Conservation (phyloP, 23 red algal genomes). For the Pyropia haitanensis region DNA sequence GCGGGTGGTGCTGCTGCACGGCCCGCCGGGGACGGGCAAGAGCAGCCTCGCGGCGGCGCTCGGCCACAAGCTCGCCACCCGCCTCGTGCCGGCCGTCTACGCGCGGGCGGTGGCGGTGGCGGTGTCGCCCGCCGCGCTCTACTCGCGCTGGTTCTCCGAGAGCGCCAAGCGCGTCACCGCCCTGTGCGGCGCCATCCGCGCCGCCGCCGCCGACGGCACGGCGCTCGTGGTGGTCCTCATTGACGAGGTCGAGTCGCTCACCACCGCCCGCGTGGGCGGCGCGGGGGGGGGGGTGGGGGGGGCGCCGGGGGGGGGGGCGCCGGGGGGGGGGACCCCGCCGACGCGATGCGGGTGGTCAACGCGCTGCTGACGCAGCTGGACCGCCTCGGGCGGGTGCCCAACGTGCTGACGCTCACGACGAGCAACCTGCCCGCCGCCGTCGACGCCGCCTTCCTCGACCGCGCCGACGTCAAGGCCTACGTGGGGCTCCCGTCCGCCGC, state of each 20-base stretch:
- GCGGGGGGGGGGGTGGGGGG: background rate
- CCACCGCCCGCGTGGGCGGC: background rate
- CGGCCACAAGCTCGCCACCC: slow-evolving; percentile 35
- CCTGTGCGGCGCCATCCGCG: slow-evolving; percentile 14
- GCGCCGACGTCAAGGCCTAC: slow-evolving; percentile 25
- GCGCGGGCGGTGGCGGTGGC: slow-evolving; percentile 5
- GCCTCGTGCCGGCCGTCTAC: background rate
- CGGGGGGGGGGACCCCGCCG: slow-evolving; percentile 35
- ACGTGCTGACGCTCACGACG: slow-evolving; percentile 43
- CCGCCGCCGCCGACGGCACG: background rate
- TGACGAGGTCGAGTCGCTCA: slow-evolving; percentile 55
- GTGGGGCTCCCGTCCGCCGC: slow-evolving; percentile 6
- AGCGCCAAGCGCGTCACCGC: slow-evolving; percentile 23
- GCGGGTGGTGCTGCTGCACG: slow-evolving; percentile 47
- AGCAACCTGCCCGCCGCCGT: slow-evolving; percentile 34
- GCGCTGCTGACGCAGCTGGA: slow-evolving; percentile 52
- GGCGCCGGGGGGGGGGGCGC: background rate
- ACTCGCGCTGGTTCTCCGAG: slow-evolving; percentile 62
- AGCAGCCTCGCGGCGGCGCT: slow-evolving; percentile 28
- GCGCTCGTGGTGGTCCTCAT: slow-evolving; percentile 36
- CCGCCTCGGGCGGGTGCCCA: slow-evolving; percentile 4
- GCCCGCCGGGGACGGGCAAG: slow-evolving; percentile 70
- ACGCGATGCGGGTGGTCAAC: slow-evolving; percentile 69
- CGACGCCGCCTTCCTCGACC: slow-evolving; percentile 50
- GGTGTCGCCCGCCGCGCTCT: slow-evolving; percentile 32